phyloP scores from a whole-genome alignment of 495 filamentous ascomycete genomes.

The Penicillium maclennaniae region DNA sequence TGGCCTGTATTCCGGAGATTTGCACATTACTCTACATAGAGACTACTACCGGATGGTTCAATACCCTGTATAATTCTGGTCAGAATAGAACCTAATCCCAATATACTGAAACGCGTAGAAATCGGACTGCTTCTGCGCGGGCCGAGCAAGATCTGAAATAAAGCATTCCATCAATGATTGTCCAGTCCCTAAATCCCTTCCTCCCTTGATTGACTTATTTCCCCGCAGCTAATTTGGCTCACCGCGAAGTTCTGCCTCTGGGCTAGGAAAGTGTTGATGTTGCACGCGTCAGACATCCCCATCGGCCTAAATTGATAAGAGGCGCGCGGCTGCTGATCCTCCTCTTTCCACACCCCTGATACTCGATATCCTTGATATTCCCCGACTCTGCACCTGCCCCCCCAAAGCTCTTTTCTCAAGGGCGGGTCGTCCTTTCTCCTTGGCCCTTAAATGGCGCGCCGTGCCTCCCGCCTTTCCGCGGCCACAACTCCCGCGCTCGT shows the following conservation, averaged over 20 bases:
- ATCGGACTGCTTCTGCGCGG: constrained; percentile 5
- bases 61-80: neutral
- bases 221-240: neutral
- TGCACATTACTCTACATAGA: neutral
- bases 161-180: constrained; percentile 20
- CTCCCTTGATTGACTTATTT: constrained; percentile 13
- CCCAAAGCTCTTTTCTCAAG: constrained; percentile 6
- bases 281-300: constrained; percentile 31
- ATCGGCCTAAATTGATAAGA: constrained; percentile 33
- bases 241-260: neutral
- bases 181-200: constrained; percentile 6
- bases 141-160: constrained; percentile 11
- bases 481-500: constrained; percentile 35
- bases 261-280: constrained; percentile 19
- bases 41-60: neutral
- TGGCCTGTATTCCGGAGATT: neutral
- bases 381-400: constrained; percentile 10
- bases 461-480: constrained; percentile 22
- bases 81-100: neutral
- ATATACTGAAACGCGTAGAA: constrained; percentile 7
- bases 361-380: constrained; percentile 3
- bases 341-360: constrained; percentile 27
- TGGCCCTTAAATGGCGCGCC: constrained; percentile 24
- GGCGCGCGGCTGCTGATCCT: constrained; percentile 30
- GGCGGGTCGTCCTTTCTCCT: constrained; percentile 10